Evolutionary conservation across 108 stramenopile genomes (phyloP), one percentile per base, ranked within the genome.

Genomic region (Skeletonema marinoi): DNA sequence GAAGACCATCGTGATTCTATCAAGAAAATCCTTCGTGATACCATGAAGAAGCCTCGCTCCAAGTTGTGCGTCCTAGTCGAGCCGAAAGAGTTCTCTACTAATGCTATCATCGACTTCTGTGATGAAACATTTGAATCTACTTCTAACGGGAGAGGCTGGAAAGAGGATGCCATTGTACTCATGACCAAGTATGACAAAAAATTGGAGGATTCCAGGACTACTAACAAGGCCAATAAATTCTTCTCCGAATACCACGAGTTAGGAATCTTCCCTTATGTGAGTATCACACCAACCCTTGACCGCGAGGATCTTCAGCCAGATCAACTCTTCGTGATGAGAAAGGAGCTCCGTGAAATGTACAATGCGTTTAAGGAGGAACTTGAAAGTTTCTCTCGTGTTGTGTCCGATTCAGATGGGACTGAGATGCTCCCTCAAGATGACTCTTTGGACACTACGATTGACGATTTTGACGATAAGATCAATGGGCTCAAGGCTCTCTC

Each of bases 111-210:
- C 51, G 77, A 88, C 30, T 89, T 92, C 51, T 89, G 88, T 68
- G 92, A 92, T 58, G 78, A 83, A 42, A 90, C 75, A 13, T 81
- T 92, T 74, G 87, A 85, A 14, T 46, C 44, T 46, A 46, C 44
- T 16, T 0, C 14, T 16, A 46, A 58, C 60, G 78, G 13, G 54
- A 83, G 17, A 59, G 74, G 86, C 48, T 92, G 92, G 92, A 84
- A 75, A 11, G 30, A 80, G 6, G 68, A 86, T 68, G 85, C 89
- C 4, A 92, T 87, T 60, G 80, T 92, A 31, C 56, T 92, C 11
- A 92, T 92, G 92, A 90, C 89, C 16, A 92, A 92, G 62, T 92
- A 89, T 66, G 92, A 92, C 66, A 92, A 89, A 38, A 85, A 92
- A 39, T 75, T 89, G 3, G 87, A 85, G 2, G 89, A 92, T 84